These are phyloP conservation scores for Colletotrichum salicis DNA, from an alignment of 2,329 filamentous ascomycete genomes.

Conservation along the genomic window DNA sequence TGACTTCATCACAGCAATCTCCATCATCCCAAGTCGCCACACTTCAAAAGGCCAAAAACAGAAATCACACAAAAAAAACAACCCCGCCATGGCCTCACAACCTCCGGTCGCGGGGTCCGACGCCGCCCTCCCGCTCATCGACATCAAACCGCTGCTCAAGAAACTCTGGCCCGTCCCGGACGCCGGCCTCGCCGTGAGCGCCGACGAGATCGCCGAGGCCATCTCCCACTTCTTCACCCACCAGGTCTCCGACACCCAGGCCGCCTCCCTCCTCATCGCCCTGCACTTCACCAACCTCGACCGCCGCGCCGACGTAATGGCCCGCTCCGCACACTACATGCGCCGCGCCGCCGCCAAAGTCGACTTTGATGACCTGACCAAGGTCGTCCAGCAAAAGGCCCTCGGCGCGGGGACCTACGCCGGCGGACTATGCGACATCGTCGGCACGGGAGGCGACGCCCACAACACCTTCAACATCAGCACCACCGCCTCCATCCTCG, in stretches of 20 bases:
- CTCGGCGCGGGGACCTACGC: conserved; percentile 78
- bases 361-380: conserved; percentile 70
- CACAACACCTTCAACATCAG: conserved; percentile 99
- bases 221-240: conserved; percentile 93
- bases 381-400: conserved; percentile 69
- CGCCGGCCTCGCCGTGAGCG: conserved; percentile 64
- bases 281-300: conserved; percentile 93
- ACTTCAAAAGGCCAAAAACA: not conserved
- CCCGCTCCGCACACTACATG: conserved; percentile 87
- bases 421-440: conserved; percentile 93
- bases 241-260: conserved; percentile 87
- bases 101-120: conserved; percentile 41
- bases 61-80: not conserved
- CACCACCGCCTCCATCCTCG: conserved; percentile 92
- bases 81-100: conserved; percentile 45
- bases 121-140: conserved; percentile 49
- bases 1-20: not conserved
- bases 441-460: conserved; percentile 94
- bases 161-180: conserved; percentile 72
- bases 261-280: conserved; percentile 86
- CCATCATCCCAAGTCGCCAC: not conserved
- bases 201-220: conserved; percentile 87
- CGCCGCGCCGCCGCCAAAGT: conserved; percentile 79
- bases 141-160: conserved; percentile 78
- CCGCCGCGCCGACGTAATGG: conserved; percentile 84